These are phyloP conservation scores for Kitagawia praeruptora DNA, from an alignment of 129 eudicot species.

Conservation along the genomic window DNA sequence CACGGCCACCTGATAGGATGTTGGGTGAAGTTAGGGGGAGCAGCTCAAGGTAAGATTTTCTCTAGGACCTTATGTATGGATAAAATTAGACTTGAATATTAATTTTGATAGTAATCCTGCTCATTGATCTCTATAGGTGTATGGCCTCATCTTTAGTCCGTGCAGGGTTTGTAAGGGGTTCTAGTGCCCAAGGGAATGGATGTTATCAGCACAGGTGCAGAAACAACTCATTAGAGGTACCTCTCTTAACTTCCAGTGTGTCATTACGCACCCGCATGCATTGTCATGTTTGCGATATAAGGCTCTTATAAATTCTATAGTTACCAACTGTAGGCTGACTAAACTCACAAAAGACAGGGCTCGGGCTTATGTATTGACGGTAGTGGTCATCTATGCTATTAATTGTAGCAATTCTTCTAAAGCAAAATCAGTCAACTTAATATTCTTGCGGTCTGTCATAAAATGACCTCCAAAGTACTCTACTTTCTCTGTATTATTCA, in stretches of 20 bases:
- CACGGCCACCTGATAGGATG: constrained; percentile 95
- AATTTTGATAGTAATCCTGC: constrained; percentile 1
- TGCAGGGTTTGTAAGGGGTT: constrained; percentile 86
- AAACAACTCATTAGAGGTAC: constrained; percentile 78
- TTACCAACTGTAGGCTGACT: neutral
- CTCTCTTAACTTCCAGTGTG: constrained; percentile 6
- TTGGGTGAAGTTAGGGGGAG: constrained; percentile 93
- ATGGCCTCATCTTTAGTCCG: constrained; percentile 97
- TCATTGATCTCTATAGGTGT: constrained; percentile 41
- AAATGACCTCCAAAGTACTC: neutral
- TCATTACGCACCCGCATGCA: neutral
- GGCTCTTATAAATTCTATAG: neutral
- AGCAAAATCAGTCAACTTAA: neutral
- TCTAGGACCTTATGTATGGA: neutral
- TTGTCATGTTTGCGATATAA: neutral
- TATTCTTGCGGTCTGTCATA: neutral
- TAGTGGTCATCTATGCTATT: neutral
- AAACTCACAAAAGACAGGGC: neutral
- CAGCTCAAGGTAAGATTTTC: constrained; percentile 59
- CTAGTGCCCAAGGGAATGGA: constrained; percentile 91
- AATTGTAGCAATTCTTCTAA: neutral
- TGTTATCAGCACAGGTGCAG: constrained; percentile 92
- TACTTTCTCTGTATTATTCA: neutral
- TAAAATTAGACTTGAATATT: neutral
- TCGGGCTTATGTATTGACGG: neutral